Evolutionary conservation across 2,329 filamentous ascomycete species (phyloP).

Genomic region (Neopestalotiopsis clavispora): DNA sequence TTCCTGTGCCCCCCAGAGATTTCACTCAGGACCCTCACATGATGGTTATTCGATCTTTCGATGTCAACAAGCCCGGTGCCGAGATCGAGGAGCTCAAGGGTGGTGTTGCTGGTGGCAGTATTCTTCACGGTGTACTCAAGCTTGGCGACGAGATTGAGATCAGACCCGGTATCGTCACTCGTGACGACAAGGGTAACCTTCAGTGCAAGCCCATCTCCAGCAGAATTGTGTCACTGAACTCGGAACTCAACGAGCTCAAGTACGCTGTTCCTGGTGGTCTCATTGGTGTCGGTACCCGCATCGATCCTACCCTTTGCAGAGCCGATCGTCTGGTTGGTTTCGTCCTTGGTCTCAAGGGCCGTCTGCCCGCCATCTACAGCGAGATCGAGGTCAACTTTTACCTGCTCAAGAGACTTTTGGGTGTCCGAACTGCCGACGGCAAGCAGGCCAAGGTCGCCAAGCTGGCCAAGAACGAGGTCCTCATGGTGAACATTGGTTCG

Average conservation of each 20-base stretch:
- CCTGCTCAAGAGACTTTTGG: constrained; percentile 88
- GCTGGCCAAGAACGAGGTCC: constrained; percentile 95
- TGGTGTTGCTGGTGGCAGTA: constrained; percentile 96
- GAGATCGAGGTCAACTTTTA: constrained; percentile 99
- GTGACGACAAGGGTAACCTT: constrained; percentile 90
- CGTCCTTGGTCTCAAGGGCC: constrained; percentile 92
- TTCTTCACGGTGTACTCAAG: constrained; percentile 95
- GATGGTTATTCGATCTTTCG: constrained; percentile 99
- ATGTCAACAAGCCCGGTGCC: constrained; percentile 98
- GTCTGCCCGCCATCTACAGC: constrained; percentile 94
- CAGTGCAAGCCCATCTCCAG: constrained; percentile 98
- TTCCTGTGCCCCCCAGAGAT: constrained; percentile 88
- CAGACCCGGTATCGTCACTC: constrained; percentile 95
- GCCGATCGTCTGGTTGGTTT: constrained; percentile 98
- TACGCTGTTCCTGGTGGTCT: constrained; percentile 97
- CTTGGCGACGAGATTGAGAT: constrained; percentile 98
- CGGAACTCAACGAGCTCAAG: constrained; percentile 97
- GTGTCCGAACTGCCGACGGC: constrained; percentile 96
- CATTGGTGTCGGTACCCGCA: constrained; percentile 96
- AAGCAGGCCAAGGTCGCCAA: constrained; percentile 99
- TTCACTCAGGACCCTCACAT: constrained; percentile 94
- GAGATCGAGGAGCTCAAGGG: constrained; percentile 99
- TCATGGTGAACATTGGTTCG: constrained; percentile 99
- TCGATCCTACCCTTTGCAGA: constrained; percentile 97
- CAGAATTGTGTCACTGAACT: constrained; percentile 92